Base-by-base conservation (phyloP, 2,329 filamentous ascomycete species). In the Volutella citrinella region DNA sequence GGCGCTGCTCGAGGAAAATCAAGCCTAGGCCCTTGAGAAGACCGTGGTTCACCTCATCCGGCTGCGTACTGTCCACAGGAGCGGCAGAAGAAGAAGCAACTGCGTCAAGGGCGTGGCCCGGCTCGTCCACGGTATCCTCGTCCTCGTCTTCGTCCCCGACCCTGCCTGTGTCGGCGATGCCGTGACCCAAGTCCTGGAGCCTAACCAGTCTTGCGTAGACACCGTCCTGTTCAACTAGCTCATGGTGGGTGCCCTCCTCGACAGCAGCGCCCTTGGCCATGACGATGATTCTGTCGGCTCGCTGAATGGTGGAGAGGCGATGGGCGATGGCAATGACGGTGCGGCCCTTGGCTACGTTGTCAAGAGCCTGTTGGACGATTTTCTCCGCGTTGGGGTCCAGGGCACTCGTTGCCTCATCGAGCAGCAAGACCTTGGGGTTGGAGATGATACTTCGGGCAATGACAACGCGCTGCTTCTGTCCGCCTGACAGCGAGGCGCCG, bases 311-410 rank as follows among this genome's bases (percentile, higher is more conserved):
- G 0, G 72, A 74, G 1, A 82, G 61, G 3, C 76, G 61, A 51
- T 81, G 78, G 1, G 81, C 80, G 38, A 85, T 82, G 14, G 80
- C 70, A 26, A 85, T 75, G 4, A 80, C 83, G 2, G 82, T 85
- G 13, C 80, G 67, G 16, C 72, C 71, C 27, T 68, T 64, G 3
- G 76, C 75, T 7, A 62, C 61, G 6, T 71, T 69, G 41, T 75
- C 71, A 14, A 81, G 63, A 1, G 76, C 76, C 31, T 65, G 56
- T 42, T 81, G 76, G 1, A 81, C 77, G 15, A 74, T 65, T 18
- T 65, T 62, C 32, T 72, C 67, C 4, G 69, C 62, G 10, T 63
- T 62, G 4, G 65, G 62, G 25, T 70, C 65, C 9, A 70, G n/a
- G n/a, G n/a, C n/a, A n/a, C n/a, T n/a, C n/a, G n/a, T n/a, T n/a